These are phyloP conservation scores for Scheffersomyces segobiensis DNA, from an alignment of 1,139 yeast genomes.

Conservation along the genomic window DNA sequence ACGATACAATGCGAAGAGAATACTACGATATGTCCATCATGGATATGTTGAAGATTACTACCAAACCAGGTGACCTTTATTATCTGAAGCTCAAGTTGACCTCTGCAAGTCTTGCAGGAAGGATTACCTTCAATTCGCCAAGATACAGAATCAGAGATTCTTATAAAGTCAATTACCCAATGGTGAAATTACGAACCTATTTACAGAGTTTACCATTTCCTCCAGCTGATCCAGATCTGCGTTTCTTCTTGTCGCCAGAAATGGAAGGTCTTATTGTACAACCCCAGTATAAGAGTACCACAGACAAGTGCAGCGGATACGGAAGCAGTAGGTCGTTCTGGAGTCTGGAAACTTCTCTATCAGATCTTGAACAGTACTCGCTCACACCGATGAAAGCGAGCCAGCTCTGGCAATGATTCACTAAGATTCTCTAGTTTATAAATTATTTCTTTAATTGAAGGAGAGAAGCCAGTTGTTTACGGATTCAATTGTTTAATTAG, in stretches of 20 bases:
- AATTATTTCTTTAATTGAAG: too few species aligned
- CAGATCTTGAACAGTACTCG: constrained; percentile 34
- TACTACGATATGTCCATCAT: constrained; percentile 11
- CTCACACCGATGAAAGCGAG: constrained; percentile 17
- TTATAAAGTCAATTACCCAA: constrained; percentile 6
- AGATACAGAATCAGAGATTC: constrained; percentile 19
- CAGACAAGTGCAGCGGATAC: constrained; percentile 3
- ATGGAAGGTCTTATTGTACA: not conserved
- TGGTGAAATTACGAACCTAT: not conserved
- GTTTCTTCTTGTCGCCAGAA: not conserved
- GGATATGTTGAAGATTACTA: not conserved
- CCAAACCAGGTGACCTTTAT: constrained; percentile 5
- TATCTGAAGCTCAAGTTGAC: constrained; percentile 9
- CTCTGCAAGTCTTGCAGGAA: constrained; percentile 20
- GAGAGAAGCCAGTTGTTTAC: too few species aligned
- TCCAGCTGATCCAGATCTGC: not conserved
- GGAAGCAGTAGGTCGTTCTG: constrained; percentile 20
- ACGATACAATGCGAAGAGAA: constrained; percentile 26
- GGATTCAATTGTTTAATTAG: too few species aligned
- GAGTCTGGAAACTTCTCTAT: constrained; percentile 28
- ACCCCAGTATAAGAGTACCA: constrained; percentile 2
- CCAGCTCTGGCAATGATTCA: constrained; percentile 14
- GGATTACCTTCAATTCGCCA: constrained; percentile 24
- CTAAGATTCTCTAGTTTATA: too few species aligned
- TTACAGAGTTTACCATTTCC: not conserved